phyloP scores from a whole-genome alignment of 2,329 filamentous ascomycete species.

The Paraphaeosphaeria minitans region DNA sequence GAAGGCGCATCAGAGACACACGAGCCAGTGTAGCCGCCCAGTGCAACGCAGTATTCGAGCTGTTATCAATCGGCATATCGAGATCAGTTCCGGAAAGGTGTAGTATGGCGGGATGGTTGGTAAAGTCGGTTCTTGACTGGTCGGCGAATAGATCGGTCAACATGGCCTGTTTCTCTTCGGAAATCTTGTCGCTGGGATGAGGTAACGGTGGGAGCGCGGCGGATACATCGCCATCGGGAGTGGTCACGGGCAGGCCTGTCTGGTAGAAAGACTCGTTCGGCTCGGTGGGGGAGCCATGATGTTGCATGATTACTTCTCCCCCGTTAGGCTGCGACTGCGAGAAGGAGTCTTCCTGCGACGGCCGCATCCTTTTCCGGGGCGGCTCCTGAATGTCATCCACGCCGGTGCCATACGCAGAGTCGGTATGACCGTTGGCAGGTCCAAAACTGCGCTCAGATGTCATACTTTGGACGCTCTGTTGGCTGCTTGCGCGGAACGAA shows the following conservation, averaged over 20 bases:
- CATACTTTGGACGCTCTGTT: constrained; percentile 75
- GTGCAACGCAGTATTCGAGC: constrained; percentile 87
- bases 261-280: constrained; percentile 75
- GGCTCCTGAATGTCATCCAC: constrained; percentile 68
- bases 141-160: constrained; percentile 71
- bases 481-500: constrained; percentile 73
- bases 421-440: constrained; percentile 55
- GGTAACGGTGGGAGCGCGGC: constrained; percentile 69
- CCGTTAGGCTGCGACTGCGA: constrained; percentile 50
- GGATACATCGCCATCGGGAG: constrained; percentile 58
- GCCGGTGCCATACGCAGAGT: constrained; percentile 70
- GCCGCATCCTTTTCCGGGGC: constrained; percentile 75
- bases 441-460: constrained; percentile 76
- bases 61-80: constrained; percentile 89
- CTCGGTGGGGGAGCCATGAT: constrained; percentile 70
- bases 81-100: constrained; percentile 79
- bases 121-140: constrained; percentile 69
- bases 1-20: constrained; percentile 76
- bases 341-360: constrained; percentile 49
- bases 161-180: constrained; percentile 80
- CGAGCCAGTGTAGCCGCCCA: constrained; percentile 95
- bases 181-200: constrained; percentile 63
- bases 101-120: constrained; percentile 76
- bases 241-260: constrained; percentile 52
- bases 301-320: constrained; percentile 65